Base-by-base conservation (phyloP, 2,329 filamentous ascomycete genomes). In the Colletotrichum lupini region DNA sequence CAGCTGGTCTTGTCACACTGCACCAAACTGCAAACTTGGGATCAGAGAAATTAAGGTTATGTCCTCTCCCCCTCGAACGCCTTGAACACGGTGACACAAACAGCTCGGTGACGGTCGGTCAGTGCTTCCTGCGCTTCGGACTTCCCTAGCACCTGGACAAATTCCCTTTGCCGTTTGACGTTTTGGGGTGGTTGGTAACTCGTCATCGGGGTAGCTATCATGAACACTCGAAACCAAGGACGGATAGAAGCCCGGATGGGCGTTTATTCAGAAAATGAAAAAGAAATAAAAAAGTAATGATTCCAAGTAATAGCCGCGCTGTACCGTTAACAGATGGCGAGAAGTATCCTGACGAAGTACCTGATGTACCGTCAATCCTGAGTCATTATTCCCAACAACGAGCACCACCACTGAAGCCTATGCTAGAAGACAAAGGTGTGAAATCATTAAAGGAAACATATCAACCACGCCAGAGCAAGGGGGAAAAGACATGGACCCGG, bases 221-320 rank as follows among this genome's bases (percentile, higher is more conserved):
- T 26, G 32, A 53, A 30, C 52, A 52, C 19, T 37, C 37, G 37
- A 52, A 68, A 52, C 52, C 16, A n/a, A 56, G 26, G 12, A 22
- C 70, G 67, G 70, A 42, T 24, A 37, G 70, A 73, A 73, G 42
- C 22, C 66, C 66, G 70, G 24, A 6, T n/a, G 66, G 24, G 2
- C 16, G 24, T 16, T 32, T 35, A 30, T 11, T 37, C 22, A 11
- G 22, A 19, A 22, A 30, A 30, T 37, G 24, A 22, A 7, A 19
- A 3, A 19, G 16, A 30, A 59, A 42, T 4, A 12, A 32, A 32
- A 32, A 32, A 32, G 30, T 14, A 35, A 30, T 49, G n/a, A 60
- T 59, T 26, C 4, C 12, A n/a, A 22, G 11, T 19, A 37, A n/a
- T 19, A 52, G 12, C 30, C 1, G 42, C 42, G 0, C 58, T 42